These are phyloP conservation scores for Paraphaeosphaeria minitans DNA, from an alignment of 2,329 filamentous ascomycete genomes.

Conservation along the genomic window DNA sequence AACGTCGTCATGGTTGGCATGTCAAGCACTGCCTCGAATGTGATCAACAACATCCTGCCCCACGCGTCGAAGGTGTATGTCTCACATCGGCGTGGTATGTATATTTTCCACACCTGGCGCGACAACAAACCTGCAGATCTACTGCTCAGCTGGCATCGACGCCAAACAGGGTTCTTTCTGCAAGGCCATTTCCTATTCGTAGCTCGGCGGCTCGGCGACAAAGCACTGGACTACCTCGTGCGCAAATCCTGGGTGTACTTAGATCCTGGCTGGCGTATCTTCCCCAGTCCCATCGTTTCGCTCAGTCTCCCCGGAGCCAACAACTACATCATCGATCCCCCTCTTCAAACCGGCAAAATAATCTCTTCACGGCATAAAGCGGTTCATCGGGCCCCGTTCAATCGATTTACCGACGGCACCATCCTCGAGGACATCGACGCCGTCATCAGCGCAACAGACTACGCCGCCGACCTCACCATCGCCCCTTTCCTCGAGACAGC, in stretches of 20 bases:
- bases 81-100: conserved; percentile 49
- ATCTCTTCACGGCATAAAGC: conserved; percentile 30
- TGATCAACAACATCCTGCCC: conserved; percentile 42
- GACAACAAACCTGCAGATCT: conserved; percentile 42
- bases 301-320: conserved; percentile 37
- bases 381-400: conserved; percentile 27
- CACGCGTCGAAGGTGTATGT: conserved; percentile 50
- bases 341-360: conserved; percentile 33
- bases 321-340: conserved; percentile 35
- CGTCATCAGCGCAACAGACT: conserved; percentile 47
- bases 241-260: conserved; percentile 15
- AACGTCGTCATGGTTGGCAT: conserved; percentile 54
- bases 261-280: conserved; percentile 21
- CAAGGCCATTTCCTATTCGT: conserved; percentile 13
- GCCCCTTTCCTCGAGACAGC: conserved; percentile 28
- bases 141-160: conserved; percentile 18
- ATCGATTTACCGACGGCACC: conserved; percentile 38
- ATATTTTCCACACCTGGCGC: conserved; percentile 41
- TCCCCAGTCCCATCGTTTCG: conserved; percentile 25
- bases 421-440: conserved; percentile 39
- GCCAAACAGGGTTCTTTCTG: conserved; percentile 18
- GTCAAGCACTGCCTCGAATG: conserved; percentile 48
- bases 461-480: conserved; percentile 33
- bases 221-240: conserved; percentile 16
- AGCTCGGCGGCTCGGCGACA: conserved; percentile 17